Percentiles rank a stretch among this genome's conserved stretches.
Conservation (phyloP, 306 rosid genomes). For the Neltuma alba region DNA sequence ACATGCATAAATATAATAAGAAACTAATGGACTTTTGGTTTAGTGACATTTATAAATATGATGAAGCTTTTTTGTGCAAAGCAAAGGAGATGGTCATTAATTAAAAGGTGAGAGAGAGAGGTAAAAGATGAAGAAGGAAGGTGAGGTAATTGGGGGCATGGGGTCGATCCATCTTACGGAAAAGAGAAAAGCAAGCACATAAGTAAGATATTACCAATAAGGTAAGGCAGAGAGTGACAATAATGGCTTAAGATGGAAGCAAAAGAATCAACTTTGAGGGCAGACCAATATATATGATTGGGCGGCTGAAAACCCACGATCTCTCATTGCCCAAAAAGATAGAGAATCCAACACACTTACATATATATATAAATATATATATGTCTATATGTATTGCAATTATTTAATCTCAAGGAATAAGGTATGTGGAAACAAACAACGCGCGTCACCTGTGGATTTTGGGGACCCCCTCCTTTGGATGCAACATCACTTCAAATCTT, state of each 20-base stretch:
- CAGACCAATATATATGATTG: constrained; percentile 32
- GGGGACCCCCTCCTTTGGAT: constrained; percentile 31
- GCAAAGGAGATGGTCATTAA: not conserved
- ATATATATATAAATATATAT: not conserved
- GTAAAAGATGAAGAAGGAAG: not conserved
- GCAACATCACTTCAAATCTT: constrained; percentile 27
- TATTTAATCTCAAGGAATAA: constrained; percentile 44
- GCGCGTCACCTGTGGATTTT: constrained; percentile 43
- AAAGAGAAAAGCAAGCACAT: constrained; percentile 33
- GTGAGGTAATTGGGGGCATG: constrained; percentile 27
- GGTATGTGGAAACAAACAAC: constrained; percentile 52
- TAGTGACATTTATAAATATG: not conserved
- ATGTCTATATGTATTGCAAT: constrained; percentile 20
- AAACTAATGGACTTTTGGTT: constrained; percentile 12
- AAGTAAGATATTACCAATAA: constrained; percentile 44
- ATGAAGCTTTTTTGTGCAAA: constrained; percentile 8
- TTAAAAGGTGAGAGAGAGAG: not conserved
- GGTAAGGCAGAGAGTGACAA: constrained; percentile 41
- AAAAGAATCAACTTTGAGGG: constrained; percentile 55
- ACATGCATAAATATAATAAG: not conserved
- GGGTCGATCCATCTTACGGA: constrained; percentile 31
- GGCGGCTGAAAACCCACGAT: constrained; percentile 44
- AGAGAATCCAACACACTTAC: constrained; percentile 40
- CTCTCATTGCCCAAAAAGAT: constrained; percentile 28
- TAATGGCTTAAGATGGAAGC: constrained; percentile 80